Base-by-base conservation (phyloP, 2,329 filamentous ascomycete genomes). In the Clonostachys solani region DNA sequence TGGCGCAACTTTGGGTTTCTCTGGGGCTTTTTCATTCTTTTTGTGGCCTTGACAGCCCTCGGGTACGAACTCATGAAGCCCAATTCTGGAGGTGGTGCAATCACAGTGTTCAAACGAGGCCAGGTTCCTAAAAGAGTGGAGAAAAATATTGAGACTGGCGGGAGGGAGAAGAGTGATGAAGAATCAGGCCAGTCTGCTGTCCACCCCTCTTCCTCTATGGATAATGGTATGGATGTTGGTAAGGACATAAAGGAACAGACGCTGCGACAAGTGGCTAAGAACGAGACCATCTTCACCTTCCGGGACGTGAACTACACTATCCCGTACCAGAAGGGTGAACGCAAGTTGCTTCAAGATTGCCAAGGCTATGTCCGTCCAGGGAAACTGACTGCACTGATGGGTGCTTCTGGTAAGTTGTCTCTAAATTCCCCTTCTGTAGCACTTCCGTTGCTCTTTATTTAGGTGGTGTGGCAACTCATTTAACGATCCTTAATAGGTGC, bases 301-400 rank as follows among this genome's bases (percentile, higher is more conserved):
- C 67, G 69, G 51, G 62, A 76, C 40, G 66, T 79, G 47, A 72
- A 74, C 44, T 79, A 78, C 50, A 73, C 65, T 0, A 73, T 75
- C 3, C 71, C 71, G 12, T 67, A 65, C 50, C 87, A 89, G 57
- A 74, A 75, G 4, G 80, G 88, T 44, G 67, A 78, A n/a, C 77
- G 86, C 17, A 80, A 83, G 43, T 78, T 94, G 46, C 69, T 94
- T 17, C 80, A 91, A 50, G 77, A 90, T 50, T 84, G 92, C 1
- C 84, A 92, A 56, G 89, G 89, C n/a, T 92, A 85, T 74, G 87
- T 94, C 40, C 87, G 89, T 50, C 89, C 89, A 2, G 89, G 89
- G 33, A 91, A 86, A 45, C 67, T 92, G 44, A 92, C 87, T 10
- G 89, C 87, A 9, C 74, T 92, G 1, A 92, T 92, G 88, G 86